These are phyloP conservation scores for Diaporthe helianthi DNA, from an alignment of 2,329 filamentous ascomycete genomes.

Conservation along the genomic window DNA sequence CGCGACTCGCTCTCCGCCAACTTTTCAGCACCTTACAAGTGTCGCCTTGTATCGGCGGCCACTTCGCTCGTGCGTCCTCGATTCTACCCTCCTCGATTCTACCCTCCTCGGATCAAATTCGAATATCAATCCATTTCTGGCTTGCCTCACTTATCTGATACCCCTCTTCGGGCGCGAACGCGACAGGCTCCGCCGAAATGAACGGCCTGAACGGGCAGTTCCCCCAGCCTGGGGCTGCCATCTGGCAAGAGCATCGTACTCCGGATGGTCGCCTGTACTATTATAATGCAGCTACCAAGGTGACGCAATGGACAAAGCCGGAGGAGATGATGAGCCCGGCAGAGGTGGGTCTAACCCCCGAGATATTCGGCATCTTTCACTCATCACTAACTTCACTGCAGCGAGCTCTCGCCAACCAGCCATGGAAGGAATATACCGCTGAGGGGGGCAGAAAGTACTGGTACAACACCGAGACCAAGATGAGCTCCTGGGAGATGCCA, in stretches of 20 bases:
- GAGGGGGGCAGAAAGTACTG: conserved; percentile 92
- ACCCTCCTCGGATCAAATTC: background rate
- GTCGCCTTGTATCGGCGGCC: background rate
- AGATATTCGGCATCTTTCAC: conserved; percentile 34
- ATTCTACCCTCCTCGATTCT: background rate
- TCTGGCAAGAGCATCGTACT: conserved; percentile 83
- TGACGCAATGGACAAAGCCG: conserved; percentile 94
- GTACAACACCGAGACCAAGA: conserved; percentile 90
- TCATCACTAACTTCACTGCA: conserved; percentile 45
- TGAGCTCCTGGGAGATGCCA: conserved; percentile 95
- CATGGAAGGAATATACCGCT: conserved; percentile 92
- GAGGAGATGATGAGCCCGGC: conserved; percentile 83
- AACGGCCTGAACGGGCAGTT: conserved; percentile 59
- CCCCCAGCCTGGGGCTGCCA: conserved; percentile 45
- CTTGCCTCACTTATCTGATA: conserved; percentile 2
- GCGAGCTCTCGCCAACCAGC: conserved; percentile 81
- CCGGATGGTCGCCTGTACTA: conserved; percentile 88
- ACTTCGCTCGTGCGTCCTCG: background rate
- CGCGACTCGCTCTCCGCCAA: background rate
- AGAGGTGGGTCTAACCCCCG: conserved; percentile 65
- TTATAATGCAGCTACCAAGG: conserved; percentile 85
- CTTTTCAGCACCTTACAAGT: background rate
- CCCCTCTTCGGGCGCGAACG: background rate
- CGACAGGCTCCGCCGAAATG: conserved; percentile 51
- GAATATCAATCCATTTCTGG: background rate